Evolutionary conservation across 176 grass and related monocot species (phyloP).

Genomic region (Rhynchospora breviuscula): DNA sequence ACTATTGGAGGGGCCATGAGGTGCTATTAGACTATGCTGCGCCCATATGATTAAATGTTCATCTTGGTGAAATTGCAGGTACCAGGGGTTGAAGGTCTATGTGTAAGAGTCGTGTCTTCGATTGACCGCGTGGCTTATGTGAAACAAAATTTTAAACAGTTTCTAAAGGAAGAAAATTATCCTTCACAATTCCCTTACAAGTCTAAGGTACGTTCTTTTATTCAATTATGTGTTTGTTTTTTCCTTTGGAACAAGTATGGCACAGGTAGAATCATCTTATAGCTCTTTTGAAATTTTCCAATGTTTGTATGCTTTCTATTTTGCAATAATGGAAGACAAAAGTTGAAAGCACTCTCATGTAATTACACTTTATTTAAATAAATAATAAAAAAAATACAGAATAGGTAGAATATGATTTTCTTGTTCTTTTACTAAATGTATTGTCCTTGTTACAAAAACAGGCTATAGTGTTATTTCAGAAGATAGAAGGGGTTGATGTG

Average conservation of each 20-base stretch:
- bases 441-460: slow-evolving; percentile 27
- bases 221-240: slow-evolving; percentile 10
- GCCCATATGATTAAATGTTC: neutral
- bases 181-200: slow-evolving; percentile 80
- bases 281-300: neutral
- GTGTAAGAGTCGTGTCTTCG: slow-evolving; percentile 80
- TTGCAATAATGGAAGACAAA: neutral
- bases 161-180: slow-evolving; percentile 77
- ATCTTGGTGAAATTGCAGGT: slow-evolving; percentile 50
- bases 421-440: slow-evolving; percentile 21
- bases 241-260: slow-evolving; percentile 8
- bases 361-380: neutral
- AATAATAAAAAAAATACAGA: neutral
- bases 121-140: slow-evolving; percentile 62
- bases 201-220: slow-evolving; percentile 63
- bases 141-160: slow-evolving; percentile 50
- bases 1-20: neutral
- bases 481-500: slow-evolving; percentile 82
- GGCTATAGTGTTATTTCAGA: slow-evolving; percentile 94
- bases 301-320: neutral
- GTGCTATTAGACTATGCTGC: neutral
- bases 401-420: neutral
- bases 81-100: slow-evolving; percentile 73
- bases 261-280: neutral
- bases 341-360: neutral